phyloP scores from a whole-genome alignment of 2,329 filamentous ascomycete species.

The Teratosphaeria nubilosa region DNA sequence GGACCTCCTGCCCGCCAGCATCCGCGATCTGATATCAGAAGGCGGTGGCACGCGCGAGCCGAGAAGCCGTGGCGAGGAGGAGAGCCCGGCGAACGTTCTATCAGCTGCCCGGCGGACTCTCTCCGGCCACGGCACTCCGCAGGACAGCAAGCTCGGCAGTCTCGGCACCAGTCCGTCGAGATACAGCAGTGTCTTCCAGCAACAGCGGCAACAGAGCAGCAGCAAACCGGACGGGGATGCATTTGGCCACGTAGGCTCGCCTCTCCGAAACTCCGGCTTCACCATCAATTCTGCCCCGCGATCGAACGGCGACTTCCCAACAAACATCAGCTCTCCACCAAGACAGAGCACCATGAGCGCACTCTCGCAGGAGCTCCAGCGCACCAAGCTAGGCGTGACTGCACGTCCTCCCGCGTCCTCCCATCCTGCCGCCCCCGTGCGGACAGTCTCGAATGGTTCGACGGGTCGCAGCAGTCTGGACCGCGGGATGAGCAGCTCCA shows the following conservation, averaged over 20 bases:
- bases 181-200: constrained; percentile 49
- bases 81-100: constrained; percentile 26
- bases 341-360: constrained; percentile 50
- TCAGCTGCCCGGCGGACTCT: constrained; percentile 29
- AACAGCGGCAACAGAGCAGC: background rate
- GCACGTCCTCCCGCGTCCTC: constrained; percentile 14
- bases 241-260: constrained; percentile 55
- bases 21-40: constrained; percentile 54
- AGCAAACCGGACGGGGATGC: constrained; percentile 18
- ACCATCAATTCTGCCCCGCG: constrained; percentile 5
- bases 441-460: constrained; percentile 11
- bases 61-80: constrained; percentile 46
- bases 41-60: constrained; percentile 49
- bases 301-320: constrained; percentile 26
- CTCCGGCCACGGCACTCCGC: constrained; percentile 29
- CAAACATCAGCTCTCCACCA: constrained; percentile 42
- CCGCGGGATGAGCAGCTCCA: constrained; percentile 18
- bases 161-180: constrained; percentile 52
- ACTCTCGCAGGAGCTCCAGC: constrained; percentile 45
- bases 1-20: constrained; percentile 67
- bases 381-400: constrained; percentile 25
- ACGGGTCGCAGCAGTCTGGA: constrained; percentile 13
- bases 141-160: constrained; percentile 37
- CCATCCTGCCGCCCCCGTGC: background rate
- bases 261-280: constrained; percentile 47